Base-by-base conservation (phyloP, 2,329 filamentous ascomycete genomes). In the Talaromyces sp. region DNA sequence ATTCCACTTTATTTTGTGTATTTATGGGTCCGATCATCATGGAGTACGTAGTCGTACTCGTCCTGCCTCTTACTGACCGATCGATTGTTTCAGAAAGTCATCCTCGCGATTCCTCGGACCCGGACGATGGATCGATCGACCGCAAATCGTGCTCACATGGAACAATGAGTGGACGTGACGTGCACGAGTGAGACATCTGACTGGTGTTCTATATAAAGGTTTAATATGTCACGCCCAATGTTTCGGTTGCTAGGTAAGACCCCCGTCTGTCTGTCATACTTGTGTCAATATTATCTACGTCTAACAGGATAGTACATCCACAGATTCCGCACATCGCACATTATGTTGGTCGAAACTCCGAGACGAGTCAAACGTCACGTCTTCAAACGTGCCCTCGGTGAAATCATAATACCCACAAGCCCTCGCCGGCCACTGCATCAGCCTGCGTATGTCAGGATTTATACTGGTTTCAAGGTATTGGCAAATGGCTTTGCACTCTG, bases 401-500 rank as follows among this genome's bases (percentile, higher is more conserved):
- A 31, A 45, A n/a, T 43, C 29, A 53, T 53, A 40, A 49, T 77
- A 78, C 8, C 76, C 76, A 69, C 76, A 76, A 19, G 66, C 65
- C 27, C 70, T 61, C 0, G 76, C 75, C 2, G 77, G 77, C 68
- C 76, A 77, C 61, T 73, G 72, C 45, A 78, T 58, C 61, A 77
- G 60, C 17, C 67, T 66, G 49, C 75, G 60, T 19, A 77, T 69
- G 11, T 69, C 67, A 19, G 72, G 69, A 5, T 66, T 31, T 64
- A 76, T 73, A 19, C 67, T 66, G 25, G 70, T 63, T 61, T 77
- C 76, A 5, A 79, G 61, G 61, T 71, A 74, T 74, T 76, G 77
- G 63, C 75, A 78, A 15, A 79, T 75, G 36, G 77, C 77, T 6
- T 70, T 68, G 64, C 76, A 77, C 67, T 79, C 77, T 1, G 75